These are phyloP conservation scores for Aspergillus sp. DNA, from an alignment of 2,329 filamentous ascomycete species.

Conservation along the genomic window DNA sequence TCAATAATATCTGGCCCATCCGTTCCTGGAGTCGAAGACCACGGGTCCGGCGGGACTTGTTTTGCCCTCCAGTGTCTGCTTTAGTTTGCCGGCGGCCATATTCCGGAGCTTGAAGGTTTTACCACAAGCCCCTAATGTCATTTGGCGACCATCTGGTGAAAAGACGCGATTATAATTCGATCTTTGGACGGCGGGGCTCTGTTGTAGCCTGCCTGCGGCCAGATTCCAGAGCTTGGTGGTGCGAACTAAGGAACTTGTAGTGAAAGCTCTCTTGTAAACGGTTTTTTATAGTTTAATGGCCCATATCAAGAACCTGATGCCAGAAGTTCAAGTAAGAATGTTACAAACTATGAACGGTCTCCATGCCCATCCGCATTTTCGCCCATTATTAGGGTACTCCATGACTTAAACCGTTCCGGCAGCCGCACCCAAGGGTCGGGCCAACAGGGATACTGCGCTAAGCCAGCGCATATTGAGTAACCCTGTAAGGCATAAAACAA, in stretches of 20 bases:
- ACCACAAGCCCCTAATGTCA: background rate
- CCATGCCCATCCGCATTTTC: too few species aligned
- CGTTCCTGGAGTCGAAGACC: background rate
- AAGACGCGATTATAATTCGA: background rate
- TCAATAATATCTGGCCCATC: background rate
- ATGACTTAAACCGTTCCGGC: too few species aligned
- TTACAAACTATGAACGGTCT: too few species aligned
- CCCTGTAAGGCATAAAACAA: too few species aligned
- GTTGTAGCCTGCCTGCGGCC: background rate
- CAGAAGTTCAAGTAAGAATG: too few species aligned
- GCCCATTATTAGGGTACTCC: too few species aligned
- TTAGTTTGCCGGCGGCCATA: background rate
- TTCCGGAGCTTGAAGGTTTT: background rate
- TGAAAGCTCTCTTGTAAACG: too few species aligned
- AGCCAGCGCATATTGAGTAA: too few species aligned
- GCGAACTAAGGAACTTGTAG: background rate
- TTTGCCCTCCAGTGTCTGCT: background rate
- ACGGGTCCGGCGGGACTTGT: background rate
- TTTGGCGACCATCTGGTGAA: background rate
- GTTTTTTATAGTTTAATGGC: too few species aligned
- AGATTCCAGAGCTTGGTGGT: background rate
- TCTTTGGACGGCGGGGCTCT: background rate
- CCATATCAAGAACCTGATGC: too few species aligned
- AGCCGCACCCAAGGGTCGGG: too few species aligned
- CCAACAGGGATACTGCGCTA: too few species aligned